A percentile compares a stretch with the other conserved stretches of the same genome.
These are phyloP conservation scores for Penicillium sp. DNA, from an alignment of 2,329 filamentous ascomycete genomes.

Conservation along the genomic window DNA sequence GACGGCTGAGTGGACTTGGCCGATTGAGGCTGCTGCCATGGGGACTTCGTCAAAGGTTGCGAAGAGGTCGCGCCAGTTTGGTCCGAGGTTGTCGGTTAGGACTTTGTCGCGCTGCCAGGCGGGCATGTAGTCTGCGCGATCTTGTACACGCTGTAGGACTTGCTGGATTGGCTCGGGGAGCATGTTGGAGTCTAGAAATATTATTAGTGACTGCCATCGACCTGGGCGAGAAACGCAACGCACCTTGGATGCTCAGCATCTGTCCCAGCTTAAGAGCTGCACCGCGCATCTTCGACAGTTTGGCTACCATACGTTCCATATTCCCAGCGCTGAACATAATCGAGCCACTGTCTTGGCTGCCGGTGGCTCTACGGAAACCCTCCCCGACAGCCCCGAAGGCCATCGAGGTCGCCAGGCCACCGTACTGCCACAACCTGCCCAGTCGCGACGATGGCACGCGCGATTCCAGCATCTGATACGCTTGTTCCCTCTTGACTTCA, in stretches of 20 bases:
- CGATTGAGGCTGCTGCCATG: conserved; percentile 93
- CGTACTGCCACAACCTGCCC: conserved; percentile 89
- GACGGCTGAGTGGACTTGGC: conserved; percentile 85
- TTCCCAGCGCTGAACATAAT: conserved; percentile 84
- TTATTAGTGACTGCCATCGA: not conserved
- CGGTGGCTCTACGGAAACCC: conserved; percentile 73
- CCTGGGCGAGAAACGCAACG: conserved; percentile 2
- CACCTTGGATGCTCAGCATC: conserved; percentile 91
- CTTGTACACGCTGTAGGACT: conserved; percentile 89
- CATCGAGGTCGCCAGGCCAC: conserved; percentile 91
- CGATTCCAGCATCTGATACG: conserved; percentile 78
- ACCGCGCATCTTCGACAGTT: conserved; percentile 91
- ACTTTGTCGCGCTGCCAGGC: conserved; percentile 87
- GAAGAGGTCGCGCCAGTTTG: conserved; percentile 81
- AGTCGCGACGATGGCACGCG: conserved; percentile 83
- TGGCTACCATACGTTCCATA: conserved; percentile 87
- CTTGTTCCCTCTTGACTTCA: conserved; percentile 29
- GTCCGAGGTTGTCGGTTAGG: conserved; percentile 70
- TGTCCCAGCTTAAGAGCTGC: conserved; percentile 96
- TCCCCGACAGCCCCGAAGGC: conserved; percentile 87
- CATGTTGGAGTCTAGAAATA: conserved; percentile 73
- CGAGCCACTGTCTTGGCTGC: conserved; percentile 64
- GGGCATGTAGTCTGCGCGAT: conserved; percentile 97
- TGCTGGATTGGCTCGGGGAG: conserved; percentile 81
- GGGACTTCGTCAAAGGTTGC: conserved; percentile 82